Base-by-base conservation (phyloP, 148 eudicot species). In the Silene latifolia region DNA sequence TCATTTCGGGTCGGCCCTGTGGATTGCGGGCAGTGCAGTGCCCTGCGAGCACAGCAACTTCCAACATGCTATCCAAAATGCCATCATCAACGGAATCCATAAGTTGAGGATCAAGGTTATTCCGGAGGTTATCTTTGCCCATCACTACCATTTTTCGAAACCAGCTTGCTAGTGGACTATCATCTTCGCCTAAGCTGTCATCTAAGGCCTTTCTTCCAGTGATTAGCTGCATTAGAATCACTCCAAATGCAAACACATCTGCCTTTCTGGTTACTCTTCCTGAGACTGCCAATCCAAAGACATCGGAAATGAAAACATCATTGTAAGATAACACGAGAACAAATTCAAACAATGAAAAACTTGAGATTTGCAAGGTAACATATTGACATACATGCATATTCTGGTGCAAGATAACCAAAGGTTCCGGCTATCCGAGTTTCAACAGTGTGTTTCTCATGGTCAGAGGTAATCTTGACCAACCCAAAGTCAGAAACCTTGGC, bases 401-500 rank as follows among this genome's bases (percentile, higher is more conserved):
- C 91, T 2, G 94, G 94, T 56, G 94, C 91, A 62, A 90, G 82
- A 54, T 88, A 90, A 54, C 91, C 94, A 53, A 88, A 88, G 18
- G 95, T 90, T 67, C 91, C 95, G 6, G 95, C 91, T 66, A 90
- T 76, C 27, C 86, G 84, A 6, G 95, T 86, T 79, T 83, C 95
- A 13, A 90, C 67, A 1, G 92, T 84, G 75, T 67, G 76, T 56
- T 85, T 88, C 5, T 90, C 95, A 58, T 76, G 76, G 67, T 85
- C 89, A 15, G 92, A 88, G 0, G 90, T 91, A 65, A 75, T 85
- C 73, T 81, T 88, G 8, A 90, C 95, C 82, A 90, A 62, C 3
- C 95, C 95, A 63, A 90, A 90, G 73, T 90, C 94, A 0, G 91
- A 76, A 32, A 90, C 94, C 60, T 90, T 90, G 19, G 91, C 94